Evolutionary conservation across 345 rosid species (phyloP).

Genomic region (Moricandia arvensis): DNA sequence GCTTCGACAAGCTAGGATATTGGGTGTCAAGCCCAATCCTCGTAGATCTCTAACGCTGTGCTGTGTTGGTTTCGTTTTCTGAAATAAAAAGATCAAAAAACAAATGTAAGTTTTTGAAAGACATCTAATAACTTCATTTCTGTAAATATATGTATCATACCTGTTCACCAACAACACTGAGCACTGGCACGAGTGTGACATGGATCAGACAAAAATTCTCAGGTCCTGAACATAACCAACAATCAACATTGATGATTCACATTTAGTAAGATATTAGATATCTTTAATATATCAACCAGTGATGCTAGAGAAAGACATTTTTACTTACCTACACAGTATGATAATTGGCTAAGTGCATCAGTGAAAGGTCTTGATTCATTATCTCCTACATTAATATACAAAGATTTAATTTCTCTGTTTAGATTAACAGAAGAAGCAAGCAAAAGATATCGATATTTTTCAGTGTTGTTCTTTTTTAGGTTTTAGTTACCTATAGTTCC

Average conservation of each 20-base stretch:
- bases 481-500: conserved; percentile 74
- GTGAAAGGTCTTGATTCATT: conserved; percentile 88
- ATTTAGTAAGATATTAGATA: not conserved
- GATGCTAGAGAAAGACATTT: not conserved
- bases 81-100: conserved; percentile 9
- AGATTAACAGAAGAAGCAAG: conserved; percentile 1
- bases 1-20: conserved; percentile 90
- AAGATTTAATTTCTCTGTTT: not conserved
- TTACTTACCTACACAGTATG: conserved; percentile 71
- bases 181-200: conserved; percentile 95
- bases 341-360: conserved; percentile 92
- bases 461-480: not conserved
- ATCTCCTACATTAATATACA: conserved; percentile 59
- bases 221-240: conserved; percentile 48
- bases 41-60: conserved; percentile 83
- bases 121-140: conserved; percentile 22
- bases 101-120: not conserved
- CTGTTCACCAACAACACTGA: conserved; percentile 95
- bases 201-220: conserved; percentile 94
- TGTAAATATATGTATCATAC: conserved; percentile 36
- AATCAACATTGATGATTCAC: not conserved
- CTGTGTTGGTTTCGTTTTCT: conserved; percentile 99
- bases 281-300: not conserved
- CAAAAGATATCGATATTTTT: not conserved
- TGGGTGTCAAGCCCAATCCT: conserved; percentile 82